Conservation (phyloP, 2,329 filamentous ascomycete species). For the Colletotrichum sansevieriae region DNA sequence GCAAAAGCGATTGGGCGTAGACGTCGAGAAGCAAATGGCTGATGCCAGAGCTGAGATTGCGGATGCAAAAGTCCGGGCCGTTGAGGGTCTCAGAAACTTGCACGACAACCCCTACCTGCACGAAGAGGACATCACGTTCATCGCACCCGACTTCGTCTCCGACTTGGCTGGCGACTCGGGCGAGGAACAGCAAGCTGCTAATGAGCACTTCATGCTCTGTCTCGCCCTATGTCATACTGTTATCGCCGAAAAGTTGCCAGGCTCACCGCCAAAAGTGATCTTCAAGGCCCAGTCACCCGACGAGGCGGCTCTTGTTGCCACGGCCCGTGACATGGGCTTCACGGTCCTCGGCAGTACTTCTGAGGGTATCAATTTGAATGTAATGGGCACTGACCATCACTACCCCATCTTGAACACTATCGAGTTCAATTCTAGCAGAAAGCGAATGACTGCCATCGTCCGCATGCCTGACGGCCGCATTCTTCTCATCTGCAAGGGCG, state of each 20-base stretch:
- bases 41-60: slow-evolving; percentile 83
- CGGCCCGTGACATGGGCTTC: slow-evolving; percentile 94
- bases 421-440: slow-evolving; percentile 96
- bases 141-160: slow-evolving; percentile 88
- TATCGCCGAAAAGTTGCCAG: slow-evolving; percentile 88
- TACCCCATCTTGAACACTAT: slow-evolving; percentile 94
- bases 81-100: slow-evolving; percentile 79
- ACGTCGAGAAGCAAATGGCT: slow-evolving; percentile 84
- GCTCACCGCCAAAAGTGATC: slow-evolving; percentile 89
- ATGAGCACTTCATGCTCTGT: slow-evolving; percentile 92
- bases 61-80: slow-evolving; percentile 78
- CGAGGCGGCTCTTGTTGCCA: slow-evolving; percentile 93
- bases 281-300: slow-evolving; percentile 99
- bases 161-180: slow-evolving; percentile 86
- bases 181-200: slow-evolving; percentile 80
- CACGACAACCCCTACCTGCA: slow-evolving; percentile 92
- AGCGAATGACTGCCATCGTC: slow-evolving; percentile 98
- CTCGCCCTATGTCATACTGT: slow-evolving; percentile 97
- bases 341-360: slow-evolving; percentile 85
- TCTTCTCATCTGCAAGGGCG: slow-evolving; percentile 95
- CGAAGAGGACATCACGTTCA: slow-evolving; percentile 90
- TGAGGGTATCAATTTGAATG: slow-evolving; percentile 86
- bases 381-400: slow-evolving; percentile 86
- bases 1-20: slow-evolving; percentile 89
- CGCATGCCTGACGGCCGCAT: slow-evolving; percentile 93